phyloP scores from a whole-genome alignment of 2,329 filamentous ascomycete species.

The Colletotrichum chrysophilum region DNA sequence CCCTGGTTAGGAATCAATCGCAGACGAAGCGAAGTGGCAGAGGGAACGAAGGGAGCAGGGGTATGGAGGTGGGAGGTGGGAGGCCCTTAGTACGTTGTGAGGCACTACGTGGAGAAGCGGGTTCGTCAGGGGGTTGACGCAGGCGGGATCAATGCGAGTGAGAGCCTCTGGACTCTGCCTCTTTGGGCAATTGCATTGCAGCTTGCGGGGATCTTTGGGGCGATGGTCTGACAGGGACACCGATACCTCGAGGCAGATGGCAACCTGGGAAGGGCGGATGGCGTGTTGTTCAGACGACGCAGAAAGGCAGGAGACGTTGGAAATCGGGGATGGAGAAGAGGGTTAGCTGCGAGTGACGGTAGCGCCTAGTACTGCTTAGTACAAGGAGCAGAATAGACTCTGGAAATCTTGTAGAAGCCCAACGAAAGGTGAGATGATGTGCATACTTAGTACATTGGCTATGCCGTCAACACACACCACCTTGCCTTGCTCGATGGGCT shows the following conservation, averaged over 20 bases:
- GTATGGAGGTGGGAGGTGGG: neutral
- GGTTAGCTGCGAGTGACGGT: neutral
- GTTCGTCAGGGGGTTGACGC: constrained; percentile 11
- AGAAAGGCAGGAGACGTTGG: neutral
- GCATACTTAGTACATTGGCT: neutral
- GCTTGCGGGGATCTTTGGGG: neutral
- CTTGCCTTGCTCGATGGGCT: neutral
- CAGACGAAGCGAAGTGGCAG: constrained; percentile 10
- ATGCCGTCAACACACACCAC: no score
- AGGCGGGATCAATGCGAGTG: constrained; percentile 18
- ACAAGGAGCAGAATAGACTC: neutral
- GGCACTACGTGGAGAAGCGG: constrained; percentile 2
- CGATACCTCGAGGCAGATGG: neutral
- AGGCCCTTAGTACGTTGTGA: neutral
- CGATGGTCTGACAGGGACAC: neutral
- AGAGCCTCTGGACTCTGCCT: neutral
- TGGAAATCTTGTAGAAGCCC: neutral
- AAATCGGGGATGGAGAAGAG: neutral
- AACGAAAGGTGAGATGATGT: neutral
- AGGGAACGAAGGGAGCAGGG: neutral
- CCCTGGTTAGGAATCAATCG: constrained; percentile 6
- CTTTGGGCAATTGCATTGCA: neutral
- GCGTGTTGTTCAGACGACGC: constrained; percentile 15
- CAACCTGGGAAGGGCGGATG: neutral
- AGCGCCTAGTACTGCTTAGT: neutral